A percentile compares a stretch with the other conserved stretches of the same genome.
Evolutionary conservation across 2,329 filamentous ascomycete species (phyloP).

Genomic region (Zasmidium angulare): DNA sequence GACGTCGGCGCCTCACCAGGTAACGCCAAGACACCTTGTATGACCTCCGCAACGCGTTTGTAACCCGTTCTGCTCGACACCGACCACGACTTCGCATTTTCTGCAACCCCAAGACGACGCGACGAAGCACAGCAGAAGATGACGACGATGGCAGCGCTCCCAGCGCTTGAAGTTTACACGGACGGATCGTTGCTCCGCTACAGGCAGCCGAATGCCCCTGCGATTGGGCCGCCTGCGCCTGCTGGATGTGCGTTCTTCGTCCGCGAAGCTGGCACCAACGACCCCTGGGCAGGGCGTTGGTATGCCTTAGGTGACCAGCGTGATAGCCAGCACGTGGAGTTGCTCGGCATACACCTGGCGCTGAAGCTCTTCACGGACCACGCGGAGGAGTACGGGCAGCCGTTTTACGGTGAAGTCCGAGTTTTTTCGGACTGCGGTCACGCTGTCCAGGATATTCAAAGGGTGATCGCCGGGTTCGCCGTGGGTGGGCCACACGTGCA

Average conservation of each 20-base stretch:
- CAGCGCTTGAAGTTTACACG: background rate
- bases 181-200: too few relatives aligned
- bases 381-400: background rate
- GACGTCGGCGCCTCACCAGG: background rate
- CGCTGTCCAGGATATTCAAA: background rate
- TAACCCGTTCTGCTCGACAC: background rate
- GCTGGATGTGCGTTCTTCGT: background rate
- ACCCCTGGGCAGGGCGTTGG: background rate
- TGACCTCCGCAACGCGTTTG: background rate
- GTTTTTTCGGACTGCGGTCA: background rate
- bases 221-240: background rate
- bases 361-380: background rate
- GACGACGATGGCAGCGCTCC: background rate
- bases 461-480: too few relatives aligned
- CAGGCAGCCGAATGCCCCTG: background rate
- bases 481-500: too few relatives aligned
- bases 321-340: background rate
- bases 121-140: background rate
- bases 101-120: background rate
- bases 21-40: background rate
- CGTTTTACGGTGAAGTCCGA: background rate
- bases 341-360: background rate
- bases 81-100: background rate
- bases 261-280: background rate
- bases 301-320: background rate